Percentiles rank a stretch among this genome's conserved stretches.
These are phyloP conservation scores for Colletotrichum ledebouriae DNA, from an alignment of 2,329 filamentous ascomycete genomes.

Conservation along the genomic window DNA sequence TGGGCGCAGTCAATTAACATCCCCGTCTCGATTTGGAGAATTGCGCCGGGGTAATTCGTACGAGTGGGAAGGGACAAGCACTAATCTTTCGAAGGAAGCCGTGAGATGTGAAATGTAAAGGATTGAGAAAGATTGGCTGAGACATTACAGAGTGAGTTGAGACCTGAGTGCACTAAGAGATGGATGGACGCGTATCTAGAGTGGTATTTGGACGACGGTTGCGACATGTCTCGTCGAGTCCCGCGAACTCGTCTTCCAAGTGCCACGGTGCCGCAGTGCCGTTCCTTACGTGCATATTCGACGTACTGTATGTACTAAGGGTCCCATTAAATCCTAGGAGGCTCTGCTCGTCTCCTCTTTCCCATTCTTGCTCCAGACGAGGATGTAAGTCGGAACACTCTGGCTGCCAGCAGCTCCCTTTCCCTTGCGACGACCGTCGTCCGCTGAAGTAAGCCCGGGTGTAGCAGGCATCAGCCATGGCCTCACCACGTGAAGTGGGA, in stretches of 20 bases:
- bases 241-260: not conserved
- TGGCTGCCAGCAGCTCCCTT: not conserved
- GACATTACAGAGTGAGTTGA: no score
- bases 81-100: constrained; percentile 14
- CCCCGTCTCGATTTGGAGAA: not conserved
- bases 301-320: constrained; percentile 7
- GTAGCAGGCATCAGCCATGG: constrained; percentile 29
- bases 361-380: constrained; percentile 8
- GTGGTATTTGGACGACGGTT: constrained; percentile 7
- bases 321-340: not conserved
- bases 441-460: constrained; percentile 30
- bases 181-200: constrained; percentile 3
- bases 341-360: constrained; percentile 19
- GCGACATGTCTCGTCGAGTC: constrained; percentile 20
- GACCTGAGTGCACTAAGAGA: not conserved
- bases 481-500: constrained; percentile 12
- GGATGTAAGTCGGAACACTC: constrained; percentile 11
- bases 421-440: constrained; percentile 2
- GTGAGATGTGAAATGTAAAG: not conserved
- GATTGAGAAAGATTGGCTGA: not conserved
- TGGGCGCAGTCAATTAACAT: constrained; percentile 15
- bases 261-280: constrained; percentile 12
- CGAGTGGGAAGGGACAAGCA: not conserved
- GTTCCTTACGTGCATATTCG: constrained; percentile 8
- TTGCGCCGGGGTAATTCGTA: constrained; percentile 14